Percentiles rank a stretch among this genome's conserved stretches.
Evolutionary conservation across 257 asterid species (phyloP).

Genomic region (Lycium barbarum): DNA sequence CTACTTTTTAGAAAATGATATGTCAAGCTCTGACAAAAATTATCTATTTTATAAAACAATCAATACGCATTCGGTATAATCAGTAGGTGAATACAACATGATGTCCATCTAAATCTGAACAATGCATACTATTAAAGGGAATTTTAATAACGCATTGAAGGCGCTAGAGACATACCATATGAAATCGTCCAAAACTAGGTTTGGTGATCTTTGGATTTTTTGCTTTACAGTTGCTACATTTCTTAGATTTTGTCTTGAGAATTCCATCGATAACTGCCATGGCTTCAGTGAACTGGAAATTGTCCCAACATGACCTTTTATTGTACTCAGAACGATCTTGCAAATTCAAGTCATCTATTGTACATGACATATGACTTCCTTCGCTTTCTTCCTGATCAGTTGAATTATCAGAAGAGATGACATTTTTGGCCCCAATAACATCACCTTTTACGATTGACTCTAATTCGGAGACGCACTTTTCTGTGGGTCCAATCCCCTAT

Average conservation of each 20-base stretch:
- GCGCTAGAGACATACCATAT: slow-evolving; percentile 56
- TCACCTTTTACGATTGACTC: slow-evolving; percentile 70
- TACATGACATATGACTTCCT: slow-evolving; percentile 67
- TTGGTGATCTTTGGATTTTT: slow-evolving; percentile 65
- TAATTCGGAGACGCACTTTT: slow-evolving; percentile 60
- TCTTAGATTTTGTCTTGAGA: slow-evolving; percentile 49
- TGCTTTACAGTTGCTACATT: slow-evolving; percentile 59
- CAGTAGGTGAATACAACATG: background rate
- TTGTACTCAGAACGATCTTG: slow-evolving; percentile 44
- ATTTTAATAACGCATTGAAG: background rate
- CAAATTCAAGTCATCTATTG: slow-evolving; percentile 40
- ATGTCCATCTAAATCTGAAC: background rate
- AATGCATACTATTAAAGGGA: background rate
- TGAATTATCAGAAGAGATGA: slow-evolving; percentile 33
- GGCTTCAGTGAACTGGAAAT: slow-evolving; percentile 80
- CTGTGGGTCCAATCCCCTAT: no score
- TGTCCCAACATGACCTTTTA: slow-evolving; percentile 60
- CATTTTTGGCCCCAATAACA: slow-evolving; percentile 67
- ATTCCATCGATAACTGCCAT: slow-evolving; percentile 62
- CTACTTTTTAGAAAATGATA: background rate
- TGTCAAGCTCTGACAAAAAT: background rate
- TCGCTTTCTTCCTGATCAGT: slow-evolving; percentile 54
- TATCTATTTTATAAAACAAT: background rate
- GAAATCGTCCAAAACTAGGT: slow-evolving; percentile 93
- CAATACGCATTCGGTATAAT: background rate